These are phyloP conservation scores for Botrytis medusae DNA, from an alignment of 2,329 filamentous ascomycete species.

Conservation along the genomic window DNA sequence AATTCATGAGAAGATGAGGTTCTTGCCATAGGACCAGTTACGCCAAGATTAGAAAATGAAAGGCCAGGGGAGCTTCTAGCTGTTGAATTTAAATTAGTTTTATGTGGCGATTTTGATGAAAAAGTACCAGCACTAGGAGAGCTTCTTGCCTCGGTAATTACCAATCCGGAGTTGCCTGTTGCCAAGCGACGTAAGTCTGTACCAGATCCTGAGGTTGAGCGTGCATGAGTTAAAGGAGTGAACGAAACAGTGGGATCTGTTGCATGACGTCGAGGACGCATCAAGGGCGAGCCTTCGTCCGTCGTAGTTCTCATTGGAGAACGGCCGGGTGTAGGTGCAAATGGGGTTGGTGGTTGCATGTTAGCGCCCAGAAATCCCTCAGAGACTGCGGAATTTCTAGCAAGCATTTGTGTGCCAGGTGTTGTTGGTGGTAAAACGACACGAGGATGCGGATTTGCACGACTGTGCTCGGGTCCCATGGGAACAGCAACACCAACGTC, in stretches of 20 bases:
- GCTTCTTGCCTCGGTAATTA: neutral
- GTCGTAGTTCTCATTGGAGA: slow-evolving; percentile 11
- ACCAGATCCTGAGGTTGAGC: neutral
- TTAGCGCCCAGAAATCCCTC: neutral
- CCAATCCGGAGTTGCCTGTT: neutral
- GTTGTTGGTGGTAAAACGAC: neutral
- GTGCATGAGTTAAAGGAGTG: neutral
- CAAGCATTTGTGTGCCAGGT: neutral
- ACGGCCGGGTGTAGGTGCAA: neutral
- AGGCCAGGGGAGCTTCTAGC: slow-evolving; percentile 9
- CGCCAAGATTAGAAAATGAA: neutral
- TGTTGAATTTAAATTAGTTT: neutral
- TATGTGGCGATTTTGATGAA: neutral
- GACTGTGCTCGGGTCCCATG: neutral
- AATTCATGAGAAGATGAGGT: neutral
- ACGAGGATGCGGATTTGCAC: neutral
- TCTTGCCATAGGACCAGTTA: neutral
- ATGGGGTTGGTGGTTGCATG: neutral
- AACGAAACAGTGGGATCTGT: neutral
- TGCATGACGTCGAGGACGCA: neutral
- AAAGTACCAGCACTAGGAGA: neutral
- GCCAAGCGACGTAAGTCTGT: slow-evolving; percentile 5
- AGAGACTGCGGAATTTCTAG: too few relatives aligned
- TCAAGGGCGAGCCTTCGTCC: slow-evolving; percentile 13
- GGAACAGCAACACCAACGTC: neutral